A percentile compares a stretch with the other conserved stretches of the same genome.
These are phyloP conservation scores for Metarhizium guizhouense DNA, from an alignment of 2,329 filamentous ascomycete genomes.

Conservation along the genomic window DNA sequence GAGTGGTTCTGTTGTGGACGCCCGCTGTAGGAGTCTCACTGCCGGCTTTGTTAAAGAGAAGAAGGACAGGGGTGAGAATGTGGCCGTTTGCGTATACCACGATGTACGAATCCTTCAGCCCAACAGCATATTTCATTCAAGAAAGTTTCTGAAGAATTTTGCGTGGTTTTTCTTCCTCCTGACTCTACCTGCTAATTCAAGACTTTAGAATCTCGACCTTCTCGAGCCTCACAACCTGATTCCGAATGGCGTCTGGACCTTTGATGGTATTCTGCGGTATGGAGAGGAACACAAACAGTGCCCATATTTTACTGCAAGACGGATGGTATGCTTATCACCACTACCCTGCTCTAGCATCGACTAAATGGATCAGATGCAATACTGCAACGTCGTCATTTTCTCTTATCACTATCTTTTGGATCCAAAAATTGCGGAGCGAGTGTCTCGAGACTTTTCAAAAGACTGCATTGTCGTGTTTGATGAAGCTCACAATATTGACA, in stretches of 20 bases:
- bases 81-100: slow-evolving; percentile 91
- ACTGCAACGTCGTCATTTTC: slow-evolving; percentile 99
- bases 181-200: neutral
- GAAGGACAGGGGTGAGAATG: slow-evolving; percentile 88
- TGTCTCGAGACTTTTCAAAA: slow-evolving; percentile 92
- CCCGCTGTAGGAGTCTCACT: slow-evolving; percentile 89
- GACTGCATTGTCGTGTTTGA: slow-evolving; percentile 99
- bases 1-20: slow-evolving; percentile 87
- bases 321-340: slow-evolving; percentile 61
- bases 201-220: slow-evolving; percentile 71
- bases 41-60: slow-evolving; percentile 97
- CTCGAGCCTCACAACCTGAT: slow-evolving; percentile 92
- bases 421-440: slow-evolving; percentile 92
- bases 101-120: slow-evolving; percentile 47
- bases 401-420: slow-evolving; percentile 98
- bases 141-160: neutral
- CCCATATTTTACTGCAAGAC: slow-evolving; percentile 88
- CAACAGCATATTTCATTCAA: neutral
- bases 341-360: neutral
- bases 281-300: slow-evolving; percentile 95
- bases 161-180: neutral
- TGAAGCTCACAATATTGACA: slow-evolving; percentile 98
- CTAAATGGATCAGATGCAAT: slow-evolving; percentile 64
- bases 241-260: slow-evolving; percentile 89
- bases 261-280: slow-evolving; percentile 81